A percentile compares a stretch with the other conserved stretches of the same genome.
Conservation (phyloP, 805 yeast species). For the Lachancea cidri region DNA sequence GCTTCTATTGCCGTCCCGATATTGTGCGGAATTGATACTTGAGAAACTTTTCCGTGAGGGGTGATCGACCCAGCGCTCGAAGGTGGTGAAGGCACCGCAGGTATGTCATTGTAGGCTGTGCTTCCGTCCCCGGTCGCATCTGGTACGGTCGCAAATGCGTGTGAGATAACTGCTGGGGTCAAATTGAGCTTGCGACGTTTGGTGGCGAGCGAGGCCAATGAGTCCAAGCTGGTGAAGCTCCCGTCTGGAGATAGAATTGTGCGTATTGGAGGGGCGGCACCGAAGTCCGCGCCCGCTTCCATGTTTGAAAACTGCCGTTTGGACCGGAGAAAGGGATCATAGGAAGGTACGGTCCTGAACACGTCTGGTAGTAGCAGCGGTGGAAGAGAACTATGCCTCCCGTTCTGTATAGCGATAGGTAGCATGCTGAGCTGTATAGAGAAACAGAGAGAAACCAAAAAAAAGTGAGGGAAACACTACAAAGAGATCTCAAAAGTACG, state of each 20-base stretch:
- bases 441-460: too few relatives aligned
- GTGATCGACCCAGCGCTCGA: not conserved
- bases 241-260: not conserved
- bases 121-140: conserved; percentile 1
- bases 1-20: too few relatives aligned
- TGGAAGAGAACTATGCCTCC: conserved; percentile 22
- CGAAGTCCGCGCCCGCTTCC: not conserved
- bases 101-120: not conserved
- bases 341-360: conserved; percentile 1
- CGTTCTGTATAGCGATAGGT: conserved; percentile 23
- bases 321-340: not conserved
- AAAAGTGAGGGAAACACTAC: too few relatives aligned
- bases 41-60: not conserved
- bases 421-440: too few relatives aligned
- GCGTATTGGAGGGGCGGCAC: not conserved
- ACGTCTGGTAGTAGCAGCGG: conserved; percentile 29
- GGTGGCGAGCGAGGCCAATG: conserved; percentile 19
- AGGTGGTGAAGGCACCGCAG: not conserved
- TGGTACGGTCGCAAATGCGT: conserved; percentile 2
- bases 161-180: not conserved
- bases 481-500: too few relatives aligned
- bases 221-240: conserved; percentile 11
- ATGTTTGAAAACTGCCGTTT: not conserved
- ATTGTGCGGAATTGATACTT: too few relatives aligned
- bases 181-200: conserved; percentile 16